Percentiles rank a stretch among this genome's conserved stretches.
Conservation (phyloP, 139 green algal species). For the Eudorina sp. region DNA sequence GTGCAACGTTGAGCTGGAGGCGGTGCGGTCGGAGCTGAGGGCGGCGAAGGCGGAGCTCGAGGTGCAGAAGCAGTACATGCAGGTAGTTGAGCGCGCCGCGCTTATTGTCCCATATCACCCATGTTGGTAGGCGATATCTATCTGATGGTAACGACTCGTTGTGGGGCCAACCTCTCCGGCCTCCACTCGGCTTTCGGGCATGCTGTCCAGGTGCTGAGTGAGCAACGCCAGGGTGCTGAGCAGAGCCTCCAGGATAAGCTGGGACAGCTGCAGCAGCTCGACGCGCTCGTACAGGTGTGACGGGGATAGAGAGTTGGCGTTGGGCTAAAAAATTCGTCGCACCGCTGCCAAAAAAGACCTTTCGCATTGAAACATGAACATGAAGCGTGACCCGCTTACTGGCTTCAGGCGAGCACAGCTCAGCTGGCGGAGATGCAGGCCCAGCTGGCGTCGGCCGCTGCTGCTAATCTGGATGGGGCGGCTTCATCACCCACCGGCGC, state of each 20-base stretch:
- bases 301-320: too few relatives aligned
- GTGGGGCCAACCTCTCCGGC: too few relatives aligned
- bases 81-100: too few relatives aligned
- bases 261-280: slow-evolving; percentile 8
- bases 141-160: too few relatives aligned
- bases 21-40: neutral
- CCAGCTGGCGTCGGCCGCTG: neutral
- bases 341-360: too few relatives aligned
- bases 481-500: neutral
- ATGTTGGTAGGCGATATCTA: too few relatives aligned
- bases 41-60: neutral
- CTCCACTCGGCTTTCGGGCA: too few relatives aligned
- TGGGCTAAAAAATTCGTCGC: too few relatives aligned
- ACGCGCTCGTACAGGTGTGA: slow-evolving; percentile 19
- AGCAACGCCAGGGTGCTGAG: slow-evolving; percentile 1
- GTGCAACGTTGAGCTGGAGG: slow-evolving; percentile 22
- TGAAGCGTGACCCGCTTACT: too few relatives aligned
- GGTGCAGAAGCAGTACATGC: neutral
- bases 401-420: neutral
- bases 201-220: neutral
- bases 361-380: too few relatives aligned
- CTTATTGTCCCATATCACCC: too few relatives aligned
- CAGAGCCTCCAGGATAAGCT: neutral
- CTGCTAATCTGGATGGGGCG: neutral
- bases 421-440: slow-evolving; percentile 37